phyloP scores from a whole-genome alignment of 1,284 basidiomycete genomes.

The Naganishia liquefaciens region DNA sequence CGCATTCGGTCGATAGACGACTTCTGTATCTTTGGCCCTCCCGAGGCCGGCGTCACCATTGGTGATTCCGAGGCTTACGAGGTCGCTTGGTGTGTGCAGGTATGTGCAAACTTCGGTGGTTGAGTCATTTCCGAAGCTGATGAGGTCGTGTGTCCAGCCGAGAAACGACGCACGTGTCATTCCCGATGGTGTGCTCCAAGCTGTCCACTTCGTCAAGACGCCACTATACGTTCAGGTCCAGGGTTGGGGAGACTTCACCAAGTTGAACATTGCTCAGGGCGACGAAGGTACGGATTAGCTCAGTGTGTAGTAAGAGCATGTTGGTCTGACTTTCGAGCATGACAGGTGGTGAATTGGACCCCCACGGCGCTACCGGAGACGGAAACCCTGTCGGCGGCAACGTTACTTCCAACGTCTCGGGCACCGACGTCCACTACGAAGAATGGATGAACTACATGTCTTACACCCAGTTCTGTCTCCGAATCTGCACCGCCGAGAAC shows the following conservation, averaged over 20 bases:
- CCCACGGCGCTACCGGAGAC: constrained; percentile 55
- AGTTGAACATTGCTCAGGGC: constrained; percentile 53
- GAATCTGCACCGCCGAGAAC: constrained; percentile 53
- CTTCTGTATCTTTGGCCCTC: constrained; percentile 53
- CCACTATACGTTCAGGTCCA: constrained; percentile 58
- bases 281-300: constrained; percentile 43
- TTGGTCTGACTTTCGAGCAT: neutral
- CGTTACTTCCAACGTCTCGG: constrained; percentile 58
- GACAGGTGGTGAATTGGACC: constrained; percentile 57
- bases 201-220: constrained; percentile 54
- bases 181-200: constrained; percentile 48
- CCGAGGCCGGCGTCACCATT: constrained; percentile 43
- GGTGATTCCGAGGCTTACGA: constrained; percentile 47
- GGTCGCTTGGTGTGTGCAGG: constrained; percentile 34
- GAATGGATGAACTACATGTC: constrained; percentile 59
- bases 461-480: constrained; percentile 53
- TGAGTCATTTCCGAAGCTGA: too few species aligned
- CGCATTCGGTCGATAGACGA: constrained; percentile 41
- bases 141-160: too few species aligned
- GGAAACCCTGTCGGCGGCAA: constrained; percentile 61
- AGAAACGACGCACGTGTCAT: constrained; percentile 44
- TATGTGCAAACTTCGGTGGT: too few species aligned
- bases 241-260: constrained; percentile 55
- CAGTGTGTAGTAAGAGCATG: neutral
- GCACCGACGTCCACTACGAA: constrained; percentile 57